Conservation (phyloP, 2,329 filamentous ascomycete species). For the Chaetomium sp. region DNA sequence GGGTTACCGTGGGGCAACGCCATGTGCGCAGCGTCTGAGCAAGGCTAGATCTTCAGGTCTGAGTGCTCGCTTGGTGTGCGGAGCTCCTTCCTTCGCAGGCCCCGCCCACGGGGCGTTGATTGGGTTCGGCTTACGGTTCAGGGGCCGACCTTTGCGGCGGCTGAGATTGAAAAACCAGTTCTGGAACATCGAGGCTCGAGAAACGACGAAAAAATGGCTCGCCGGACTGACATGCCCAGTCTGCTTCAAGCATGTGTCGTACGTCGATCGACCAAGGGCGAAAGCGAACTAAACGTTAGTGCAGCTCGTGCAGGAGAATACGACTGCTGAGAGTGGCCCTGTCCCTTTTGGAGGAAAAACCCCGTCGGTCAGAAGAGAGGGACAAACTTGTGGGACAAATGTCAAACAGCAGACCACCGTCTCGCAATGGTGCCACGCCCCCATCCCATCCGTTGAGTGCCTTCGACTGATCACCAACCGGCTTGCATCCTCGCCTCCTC, state of each 20-base stretch:
- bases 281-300: not conserved
- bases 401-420: conserved; percentile 4
- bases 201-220: conserved; percentile 12
- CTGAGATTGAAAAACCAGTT: conserved; percentile 5
- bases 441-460: not conserved
- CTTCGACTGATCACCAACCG: not conserved
- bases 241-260: not conserved
- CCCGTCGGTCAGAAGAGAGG: not conserved
- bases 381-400: not conserved
- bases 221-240: not conserved
- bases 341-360: not conserved
- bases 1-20: not conserved
- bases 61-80: not conserved
- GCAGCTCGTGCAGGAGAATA: not conserved
- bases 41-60: not conserved
- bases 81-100: not conserved
- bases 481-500: not conserved
- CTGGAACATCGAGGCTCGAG: not conserved
- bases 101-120: not conserved
- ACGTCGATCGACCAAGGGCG: not conserved
- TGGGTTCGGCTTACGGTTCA: conserved; percentile 8
- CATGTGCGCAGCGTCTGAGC: conserved; percentile 2
- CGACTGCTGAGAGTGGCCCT: not conserved
- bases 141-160: conserved; percentile 8
- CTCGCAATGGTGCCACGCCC: conserved; percentile 15